These are phyloP conservation scores for Colletotrichum salicis DNA, from an alignment of 2,329 filamentous ascomycete species.

Conservation along the genomic window DNA sequence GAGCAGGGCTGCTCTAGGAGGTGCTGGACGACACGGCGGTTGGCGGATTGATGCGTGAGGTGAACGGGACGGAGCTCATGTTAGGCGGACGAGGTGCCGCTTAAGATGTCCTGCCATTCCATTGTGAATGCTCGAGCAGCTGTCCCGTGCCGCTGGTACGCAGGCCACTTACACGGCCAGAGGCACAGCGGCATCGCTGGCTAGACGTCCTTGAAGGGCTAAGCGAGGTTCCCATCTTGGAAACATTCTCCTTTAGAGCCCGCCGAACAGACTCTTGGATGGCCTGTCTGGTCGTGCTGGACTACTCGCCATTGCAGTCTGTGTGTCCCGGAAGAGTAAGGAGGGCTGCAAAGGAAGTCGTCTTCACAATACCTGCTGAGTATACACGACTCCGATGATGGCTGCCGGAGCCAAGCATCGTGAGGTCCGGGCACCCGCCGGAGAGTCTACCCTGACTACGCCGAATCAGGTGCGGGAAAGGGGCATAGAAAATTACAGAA, in stretches of 20 bases:
- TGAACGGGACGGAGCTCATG: not conserved
- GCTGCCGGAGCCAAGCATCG: slow-evolving; percentile 14
- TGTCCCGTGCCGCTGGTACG: not conserved
- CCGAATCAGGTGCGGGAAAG: slow-evolving; percentile 22
- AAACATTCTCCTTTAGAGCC: not conserved
- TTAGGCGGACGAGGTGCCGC: slow-evolving; percentile 8
- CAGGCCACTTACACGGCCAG: slow-evolving; percentile 2
- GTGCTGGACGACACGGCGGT: slow-evolving; percentile 30
- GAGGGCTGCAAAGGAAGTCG: not conserved
- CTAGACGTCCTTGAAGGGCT: not conserved
- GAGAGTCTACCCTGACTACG: slow-evolving; percentile 2
- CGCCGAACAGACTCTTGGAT: not conserved
- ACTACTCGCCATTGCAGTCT: not conserved
- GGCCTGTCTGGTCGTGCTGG: not conserved
- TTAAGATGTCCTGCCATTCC: slow-evolving; percentile 23
- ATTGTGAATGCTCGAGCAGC: not conserved
- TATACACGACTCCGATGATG: slow-evolving; percentile 7
- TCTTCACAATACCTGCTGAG: not conserved
- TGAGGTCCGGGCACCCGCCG: slow-evolving; percentile 19
- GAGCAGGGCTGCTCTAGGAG: slow-evolving; percentile 46
- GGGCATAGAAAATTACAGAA: slow-evolving; percentile 32
- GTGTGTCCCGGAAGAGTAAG: slow-evolving; percentile 10
- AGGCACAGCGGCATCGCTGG: not conserved
- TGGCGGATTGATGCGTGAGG: slow-evolving; percentile 23
- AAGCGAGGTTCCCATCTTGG: not conserved